phyloP scores from a whole-genome alignment of 2,329 filamentous ascomycete species.

The Dactylellina drechsleri region DNA sequence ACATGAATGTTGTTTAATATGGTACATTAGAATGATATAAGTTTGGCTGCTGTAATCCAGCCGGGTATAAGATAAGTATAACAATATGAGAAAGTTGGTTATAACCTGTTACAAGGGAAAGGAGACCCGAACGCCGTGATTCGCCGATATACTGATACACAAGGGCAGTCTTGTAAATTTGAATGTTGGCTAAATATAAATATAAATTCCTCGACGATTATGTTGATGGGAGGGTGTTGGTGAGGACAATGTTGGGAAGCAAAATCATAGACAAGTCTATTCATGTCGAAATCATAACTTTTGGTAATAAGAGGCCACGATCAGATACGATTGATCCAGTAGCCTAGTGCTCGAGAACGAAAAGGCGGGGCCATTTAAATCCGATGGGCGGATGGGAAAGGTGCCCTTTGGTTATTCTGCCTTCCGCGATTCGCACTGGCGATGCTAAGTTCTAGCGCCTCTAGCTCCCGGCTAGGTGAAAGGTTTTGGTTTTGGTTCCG shows the following conservation, averaged over 20 bases:
- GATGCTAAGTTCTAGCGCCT: conserved; percentile 46
- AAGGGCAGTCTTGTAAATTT: conserved; percentile 5
- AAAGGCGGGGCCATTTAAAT: conserved; percentile 15
- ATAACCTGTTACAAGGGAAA: background rate
- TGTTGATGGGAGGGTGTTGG: no score
- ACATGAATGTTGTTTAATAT: conserved; percentile 28
- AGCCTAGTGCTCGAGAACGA: background rate
- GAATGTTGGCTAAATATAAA: no score
- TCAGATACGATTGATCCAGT: no score
- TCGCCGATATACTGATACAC: conserved; percentile 22
- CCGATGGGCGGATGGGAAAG: conserved; percentile 43
- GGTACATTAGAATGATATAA: conserved; percentile 44
- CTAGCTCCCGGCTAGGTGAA: conserved; percentile 38
- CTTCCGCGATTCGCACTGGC: conserved; percentile 37
- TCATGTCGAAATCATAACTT: conserved; percentile 47
- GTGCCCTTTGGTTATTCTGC: conserved; percentile 36
- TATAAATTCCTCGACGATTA: no score
- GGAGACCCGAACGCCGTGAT: conserved; percentile 43
- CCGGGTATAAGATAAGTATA: conserved; percentile 27
- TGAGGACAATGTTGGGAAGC: background rate
- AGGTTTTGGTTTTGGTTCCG: conserved; percentile 3
- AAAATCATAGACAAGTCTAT: conserved; percentile 36
- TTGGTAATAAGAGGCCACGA: conserved; percentile 16
- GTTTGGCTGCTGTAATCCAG: conserved; percentile 13
- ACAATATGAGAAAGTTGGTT: conserved; percentile 8